Conservation (phyloP, 352 stramenopile genomes). For the Globisporangium uncinulatum region DNA sequence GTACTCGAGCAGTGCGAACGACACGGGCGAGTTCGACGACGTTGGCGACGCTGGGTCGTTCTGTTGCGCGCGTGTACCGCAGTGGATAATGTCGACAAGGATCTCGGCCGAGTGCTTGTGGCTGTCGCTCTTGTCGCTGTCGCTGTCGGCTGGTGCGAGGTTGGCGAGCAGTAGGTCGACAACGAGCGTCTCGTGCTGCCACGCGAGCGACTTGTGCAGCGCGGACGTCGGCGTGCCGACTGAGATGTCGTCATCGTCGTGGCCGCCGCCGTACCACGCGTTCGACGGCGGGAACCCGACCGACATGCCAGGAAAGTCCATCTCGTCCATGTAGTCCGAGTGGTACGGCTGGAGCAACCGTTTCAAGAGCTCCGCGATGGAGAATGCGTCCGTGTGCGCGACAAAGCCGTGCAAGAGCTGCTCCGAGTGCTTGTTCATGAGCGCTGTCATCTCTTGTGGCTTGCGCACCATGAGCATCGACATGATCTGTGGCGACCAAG, state of each 20-base stretch:
- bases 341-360: slow-evolving; percentile 80
- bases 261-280: slow-evolving; percentile 52
- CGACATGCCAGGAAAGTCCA: slow-evolving; percentile 82
- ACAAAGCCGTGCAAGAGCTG: slow-evolving; percentile 64
- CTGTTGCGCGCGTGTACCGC: slow-evolving; percentile 66
- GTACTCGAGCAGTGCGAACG: slow-evolving; percentile 70
- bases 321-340: slow-evolving; percentile 82
- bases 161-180: slow-evolving; percentile 63
- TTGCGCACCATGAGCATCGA: slow-evolving; percentile 88
- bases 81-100: slow-evolving; percentile 84
- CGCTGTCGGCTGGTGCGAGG: slow-evolving; percentile 28
- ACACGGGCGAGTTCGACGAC: slow-evolving; percentile 43
- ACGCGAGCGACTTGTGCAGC: slow-evolving; percentile 64
- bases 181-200: slow-evolving; percentile 67
- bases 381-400: slow-evolving; percentile 66
- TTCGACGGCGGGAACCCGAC: slow-evolving; percentile 68
- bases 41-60: slow-evolving; percentile 59
- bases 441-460: slow-evolving; percentile 75
- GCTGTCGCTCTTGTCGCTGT: slow-evolving; percentile 59
- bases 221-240: slow-evolving; percentile 53
- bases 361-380: slow-evolving; percentile 78
- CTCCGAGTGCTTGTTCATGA: slow-evolving; percentile 82
- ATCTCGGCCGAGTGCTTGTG: slow-evolving; percentile 84
- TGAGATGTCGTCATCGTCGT: slow-evolving; percentile 67
- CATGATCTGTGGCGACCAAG: slow-evolving; percentile 34